Evolutionary conservation across 805 yeast species (phyloP).

Genomic region (Kurtzmaniella cleridarum): DNA sequence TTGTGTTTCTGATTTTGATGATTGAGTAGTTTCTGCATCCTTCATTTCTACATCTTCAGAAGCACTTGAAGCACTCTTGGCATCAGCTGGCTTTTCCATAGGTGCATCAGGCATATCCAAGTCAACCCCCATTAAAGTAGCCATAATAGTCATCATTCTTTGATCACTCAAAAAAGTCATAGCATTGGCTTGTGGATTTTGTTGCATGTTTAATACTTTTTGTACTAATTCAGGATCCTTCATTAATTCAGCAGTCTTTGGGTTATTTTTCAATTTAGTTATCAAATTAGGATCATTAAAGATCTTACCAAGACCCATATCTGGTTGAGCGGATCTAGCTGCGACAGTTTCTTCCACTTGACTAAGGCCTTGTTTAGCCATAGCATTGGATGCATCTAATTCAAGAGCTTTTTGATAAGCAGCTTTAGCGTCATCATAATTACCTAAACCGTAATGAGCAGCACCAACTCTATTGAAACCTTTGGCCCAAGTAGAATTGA

Average conservation of each 20-base stretch:
- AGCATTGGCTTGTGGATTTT: constrained; percentile 72
- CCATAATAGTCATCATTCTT: constrained; percentile 83
- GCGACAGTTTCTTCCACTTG: constrained; percentile 60
- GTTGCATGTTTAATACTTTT: constrained; percentile 55
- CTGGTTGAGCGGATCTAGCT: constrained; percentile 53
- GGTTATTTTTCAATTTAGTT: constrained; percentile 70
- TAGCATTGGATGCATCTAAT: constrained; percentile 73
- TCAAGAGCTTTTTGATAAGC: constrained; percentile 76
- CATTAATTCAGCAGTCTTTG: constrained; percentile 82
- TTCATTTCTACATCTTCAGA: constrained; percentile 4
- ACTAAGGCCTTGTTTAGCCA: constrained; percentile 78
- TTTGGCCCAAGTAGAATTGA: constrained; percentile 89
- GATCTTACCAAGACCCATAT: constrained; percentile 69
- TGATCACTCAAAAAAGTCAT: constrained; percentile 72
- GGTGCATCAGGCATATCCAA: constrained; percentile 39
- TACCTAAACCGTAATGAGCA: constrained; percentile 83
- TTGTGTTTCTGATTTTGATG: constrained; percentile 18
- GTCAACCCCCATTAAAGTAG: constrained; percentile 79
- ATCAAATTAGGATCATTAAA: constrained; percentile 78
- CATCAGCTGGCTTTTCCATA: constrained; percentile 9
- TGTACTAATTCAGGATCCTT: constrained; percentile 80
- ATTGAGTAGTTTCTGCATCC: constrained; percentile 6
- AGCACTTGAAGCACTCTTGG: constrained; percentile 10
- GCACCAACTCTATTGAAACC: constrained; percentile 93
- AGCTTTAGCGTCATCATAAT: constrained; percentile 66